Base-by-base conservation (phyloP, 441 rosid species). In the Bocquillonia castaneifolia region DNA sequence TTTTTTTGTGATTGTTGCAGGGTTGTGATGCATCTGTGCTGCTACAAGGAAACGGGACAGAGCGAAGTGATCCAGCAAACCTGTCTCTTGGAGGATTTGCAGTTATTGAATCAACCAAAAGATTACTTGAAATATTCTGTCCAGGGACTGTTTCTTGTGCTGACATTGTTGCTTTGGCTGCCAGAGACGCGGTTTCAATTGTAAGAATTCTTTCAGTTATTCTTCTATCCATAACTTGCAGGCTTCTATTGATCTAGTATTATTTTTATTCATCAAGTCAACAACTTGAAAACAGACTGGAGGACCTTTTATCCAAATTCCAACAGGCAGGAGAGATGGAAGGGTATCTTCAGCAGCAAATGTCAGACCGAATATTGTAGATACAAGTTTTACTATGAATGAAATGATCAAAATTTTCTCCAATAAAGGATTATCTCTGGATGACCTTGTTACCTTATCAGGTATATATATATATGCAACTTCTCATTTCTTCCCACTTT, bases 21-120 rank as follows among this genome's bases (percentile, higher is more conserved):
- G 98, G 96, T 3, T 90, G 97, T 68, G 96, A 90, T 74, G 93
- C 83, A 29, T 92, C 98, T 1, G 86, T 88, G 58, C 76, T 92
- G 71, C 68, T 90, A 40, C 73, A 78, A 57, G 84, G 77, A 10
- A 78, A 31, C 14, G 76, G 47, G 13, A 78, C 77, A 0, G 97
- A 92, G 78, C 51, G 66, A 45, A 54, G 37, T 15, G 93, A 87
- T 6, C 34, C 12, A 1, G 92, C 85, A 10, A 88, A 88, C 69
- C 48, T 57, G n/a, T 94, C 90, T 37, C 79, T 90, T 18, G 76
- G 72, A 4, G 97, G 91, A 63, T 87, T 80, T 51, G 81, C 79
- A 6, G 81, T 88, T 22, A 79, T 90, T 22, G 86, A 85, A 22
- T 73, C 74, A 2, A 90, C 86, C 42, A 90, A 92, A 81, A 37